Percentiles rank a stretch among this genome's conserved stretches.
These are phyloP conservation scores for Lactifluus hygrophoroides DNA, from an alignment of 768 basidiomycete genomes.

Conservation along the genomic window DNA sequence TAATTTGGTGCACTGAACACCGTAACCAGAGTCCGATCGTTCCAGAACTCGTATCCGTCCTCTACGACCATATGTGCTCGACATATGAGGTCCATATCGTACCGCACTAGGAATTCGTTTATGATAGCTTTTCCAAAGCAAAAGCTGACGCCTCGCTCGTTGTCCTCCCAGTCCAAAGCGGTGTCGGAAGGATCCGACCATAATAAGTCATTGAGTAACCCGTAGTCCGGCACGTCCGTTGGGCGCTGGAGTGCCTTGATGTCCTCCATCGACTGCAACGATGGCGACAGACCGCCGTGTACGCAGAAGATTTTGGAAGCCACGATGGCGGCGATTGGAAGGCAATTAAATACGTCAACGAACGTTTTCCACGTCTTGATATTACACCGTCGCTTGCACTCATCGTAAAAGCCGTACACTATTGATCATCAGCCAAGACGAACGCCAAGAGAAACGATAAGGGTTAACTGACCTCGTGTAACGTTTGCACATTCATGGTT, in stretches of 20 bases:
- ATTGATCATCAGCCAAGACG: constrained; percentile 14
- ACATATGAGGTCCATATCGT: constrained; percentile 99
- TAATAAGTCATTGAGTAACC: constrained; percentile 90
- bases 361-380: constrained; percentile 99
- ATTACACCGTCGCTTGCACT: constrained; percentile 98
- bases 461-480: constrained; percentile 69
- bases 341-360: constrained; percentile 98
- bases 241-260: constrained; percentile 97
- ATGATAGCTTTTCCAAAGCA: constrained; percentile 98
- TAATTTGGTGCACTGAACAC: constrained; percentile 98
- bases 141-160: constrained; percentile 97
- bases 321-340: constrained; percentile 97
- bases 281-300: constrained; percentile 91
- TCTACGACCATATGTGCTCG: constrained; percentile 99
- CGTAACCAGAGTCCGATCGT: constrained; percentile 94
- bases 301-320: constrained; percentile 99
- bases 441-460: neutral
- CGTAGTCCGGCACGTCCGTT: constrained; percentile 97
- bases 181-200: constrained; percentile 99
- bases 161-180: constrained; percentile 98
- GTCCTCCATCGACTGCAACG: constrained; percentile 93
- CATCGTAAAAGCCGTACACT: constrained; percentile 99
- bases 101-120: constrained; percentile 88
- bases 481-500: constrained; percentile 99
- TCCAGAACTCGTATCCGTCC: constrained; percentile 99